phyloP scores from a whole-genome alignment of 2,329 filamentous ascomycete species.

The Nannizzia gypsea region DNA sequence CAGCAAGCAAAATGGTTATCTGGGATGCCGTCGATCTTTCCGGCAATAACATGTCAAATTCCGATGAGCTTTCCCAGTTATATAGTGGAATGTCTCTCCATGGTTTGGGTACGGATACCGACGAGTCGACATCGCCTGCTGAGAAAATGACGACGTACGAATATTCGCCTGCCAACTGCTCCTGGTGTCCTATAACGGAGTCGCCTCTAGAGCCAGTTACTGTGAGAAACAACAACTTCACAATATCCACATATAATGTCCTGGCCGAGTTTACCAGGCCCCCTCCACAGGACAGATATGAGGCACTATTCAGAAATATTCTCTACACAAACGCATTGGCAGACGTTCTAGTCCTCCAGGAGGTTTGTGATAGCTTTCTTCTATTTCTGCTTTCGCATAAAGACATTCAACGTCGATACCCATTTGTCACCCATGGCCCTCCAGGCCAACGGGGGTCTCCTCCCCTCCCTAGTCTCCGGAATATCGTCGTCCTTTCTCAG shows the following conservation, averaged over 20 bases:
- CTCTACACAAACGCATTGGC: constrained; percentile 23
- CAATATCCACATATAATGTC: constrained; percentile 35
- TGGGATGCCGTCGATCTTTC: constrained; percentile 40
- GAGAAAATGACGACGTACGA: constrained; percentile 18
- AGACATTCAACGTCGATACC: constrained; percentile 39
- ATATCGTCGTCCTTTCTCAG: constrained; percentile 49
- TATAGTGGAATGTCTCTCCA: neutral
- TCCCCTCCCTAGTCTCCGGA: constrained; percentile 49
- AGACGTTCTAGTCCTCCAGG: constrained; percentile 42
- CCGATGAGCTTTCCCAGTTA: neutral
- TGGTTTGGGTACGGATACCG: neutral
- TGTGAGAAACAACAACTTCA: constrained; percentile 15
- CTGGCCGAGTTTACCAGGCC: constrained; percentile 30
- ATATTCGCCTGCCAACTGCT: constrained; percentile 18
- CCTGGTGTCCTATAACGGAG: constrained; percentile 19
- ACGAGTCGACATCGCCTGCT: neutral
- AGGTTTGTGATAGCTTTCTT: constrained; percentile 54
- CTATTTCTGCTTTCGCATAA: constrained; percentile 41
- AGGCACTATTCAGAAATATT: constrained; percentile 26
- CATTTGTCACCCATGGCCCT: constrained; percentile 47
- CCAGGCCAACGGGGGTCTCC: constrained; percentile 41
- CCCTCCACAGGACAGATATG: constrained; percentile 26
- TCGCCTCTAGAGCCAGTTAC: constrained; percentile 7
- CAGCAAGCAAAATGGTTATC: constrained; percentile 41
- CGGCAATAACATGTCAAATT: neutral